A percentile compares a stretch with the other conserved stretches of the same genome.
These are phyloP conservation scores for Spathaspora hagerdaliae DNA, from an alignment of 805 yeast species.

Conservation along the genomic window DNA sequence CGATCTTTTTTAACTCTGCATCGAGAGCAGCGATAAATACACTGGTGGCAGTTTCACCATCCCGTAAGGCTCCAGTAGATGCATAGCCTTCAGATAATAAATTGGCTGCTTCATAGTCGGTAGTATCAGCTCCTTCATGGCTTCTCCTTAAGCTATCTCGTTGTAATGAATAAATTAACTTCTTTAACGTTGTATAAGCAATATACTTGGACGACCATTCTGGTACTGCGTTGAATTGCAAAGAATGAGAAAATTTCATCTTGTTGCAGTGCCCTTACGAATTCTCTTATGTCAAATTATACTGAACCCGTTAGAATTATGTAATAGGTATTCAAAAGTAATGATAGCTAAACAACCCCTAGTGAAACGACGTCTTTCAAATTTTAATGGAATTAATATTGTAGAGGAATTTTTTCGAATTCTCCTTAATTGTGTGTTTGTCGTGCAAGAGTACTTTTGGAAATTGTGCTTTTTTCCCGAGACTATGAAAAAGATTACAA, in stretches of 20 bases:
- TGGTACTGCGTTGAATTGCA: slow-evolving; percentile 96
- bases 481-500: no score
- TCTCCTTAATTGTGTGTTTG: no score
- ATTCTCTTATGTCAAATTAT: no score
- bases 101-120: slow-evolving; percentile 7
- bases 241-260: slow-evolving; percentile 93
- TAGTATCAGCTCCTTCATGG: slow-evolving; percentile 21
- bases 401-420: no score
- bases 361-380: no score
- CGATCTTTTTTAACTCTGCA: slow-evolving; percentile 71
- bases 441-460: no score
- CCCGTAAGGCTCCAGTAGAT: slow-evolving; percentile 16
- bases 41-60: slow-evolving; percentile 43
- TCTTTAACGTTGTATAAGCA: slow-evolving; percentile 84
- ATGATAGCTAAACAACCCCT: no score
- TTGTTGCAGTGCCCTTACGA: not conserved
- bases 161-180: slow-evolving; percentile 78
- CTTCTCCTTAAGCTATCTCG: slow-evolving; percentile 44
- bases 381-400: no score
- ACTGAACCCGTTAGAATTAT: no score
- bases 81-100: slow-evolving; percentile 6
- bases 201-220: slow-evolving; percentile 95
- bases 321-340: no score
- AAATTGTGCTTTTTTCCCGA: no score
- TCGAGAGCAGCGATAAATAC: slow-evolving; percentile 74